Evolutionary conservation across 208 protist genomes (phyloP).

Genomic region (Borovskyia barvae): DNA sequence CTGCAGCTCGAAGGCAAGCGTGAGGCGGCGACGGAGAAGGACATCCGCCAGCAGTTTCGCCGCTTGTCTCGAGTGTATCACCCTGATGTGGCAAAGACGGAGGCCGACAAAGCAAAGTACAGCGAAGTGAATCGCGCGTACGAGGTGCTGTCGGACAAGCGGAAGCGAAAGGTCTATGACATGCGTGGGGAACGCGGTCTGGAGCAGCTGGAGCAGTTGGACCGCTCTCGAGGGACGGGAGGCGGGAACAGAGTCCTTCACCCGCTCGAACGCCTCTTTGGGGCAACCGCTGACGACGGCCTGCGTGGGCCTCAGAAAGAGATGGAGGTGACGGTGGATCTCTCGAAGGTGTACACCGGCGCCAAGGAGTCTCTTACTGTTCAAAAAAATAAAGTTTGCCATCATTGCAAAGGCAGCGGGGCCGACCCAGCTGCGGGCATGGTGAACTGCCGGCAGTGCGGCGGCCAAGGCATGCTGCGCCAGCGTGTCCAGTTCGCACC

Average conservation of each 20-base stretch:
- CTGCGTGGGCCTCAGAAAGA: conserved; percentile 83
- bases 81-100: conserved; percentile 71
- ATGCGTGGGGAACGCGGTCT: conserved; percentile 87
- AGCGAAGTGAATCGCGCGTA: conserved; percentile 82
- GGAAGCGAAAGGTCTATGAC: conserved; percentile 92
- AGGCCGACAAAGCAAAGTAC: conserved; percentile 67
- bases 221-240: conserved; percentile 12
- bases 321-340: conserved; percentile 63
- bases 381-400: conserved; percentile 88
- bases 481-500: conserved; percentile 72
- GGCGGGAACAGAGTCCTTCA: conserved; percentile 35
- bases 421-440: conserved; percentile 21
- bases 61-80: conserved; percentile 75
- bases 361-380: conserved; percentile 60
- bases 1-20: conserved; percentile 54
- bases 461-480: conserved; percentile 54
- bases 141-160: conserved; percentile 88
- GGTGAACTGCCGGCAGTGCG: conserved; percentile 51
- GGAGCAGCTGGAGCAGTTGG: conserved; percentile 61
- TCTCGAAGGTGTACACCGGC: conserved; percentile 95
- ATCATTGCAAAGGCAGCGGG: conserved; percentile 65
- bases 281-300: conserved; percentile 30
- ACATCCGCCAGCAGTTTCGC: conserved; percentile 82
- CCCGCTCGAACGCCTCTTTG: conserved; percentile 54
- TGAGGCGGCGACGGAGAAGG: conserved; percentile 64